Evolutionary conservation across 2,329 filamentous ascomycete genomes (phyloP), one percentile per base, ranked within the genome.

Genomic region (Diaporthe vexans): DNA sequence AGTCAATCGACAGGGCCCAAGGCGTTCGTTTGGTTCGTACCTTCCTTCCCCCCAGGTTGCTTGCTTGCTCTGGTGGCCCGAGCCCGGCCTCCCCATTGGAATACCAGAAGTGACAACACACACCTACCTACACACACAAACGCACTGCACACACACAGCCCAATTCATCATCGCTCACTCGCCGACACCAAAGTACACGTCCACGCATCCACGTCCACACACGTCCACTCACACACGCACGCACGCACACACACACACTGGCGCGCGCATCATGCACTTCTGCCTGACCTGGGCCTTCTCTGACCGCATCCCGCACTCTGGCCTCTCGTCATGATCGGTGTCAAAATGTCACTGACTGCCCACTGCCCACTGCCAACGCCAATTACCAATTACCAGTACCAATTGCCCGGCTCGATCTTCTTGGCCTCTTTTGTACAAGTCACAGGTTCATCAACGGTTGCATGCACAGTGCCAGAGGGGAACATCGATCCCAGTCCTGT

Each of bases 121-220:
- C 54, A 57, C 54, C 13, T 19, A 57, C 54, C 13, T 19, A 57
- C 54, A 57, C 54, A 35, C 29, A 58, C 56, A 43, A 43, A 43
- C 40, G 40, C 40, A 43, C 40, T 43, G 17, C 40, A 21, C 29
- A 24, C 56, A 58, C 56, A 58, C 56, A 37, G 63, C 46, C 63
- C 63, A 88, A 87, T 83, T 81, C 82, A 84, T 83, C 82, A 83
- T 82, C 78, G 81, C 80, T 82, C 80, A 77, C 81, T 80, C 80
- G 63, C 63, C 46, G 29, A 67, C 46, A 48, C 9, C 46, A 51
- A n/a, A 51, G 46, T 29, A 52, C 10, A 48, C 35, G 40, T 3
- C 17, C n/a, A 24, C 46, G 51, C 61, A 46, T 26, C 35, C 24
- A 40, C 56, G 13, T 43, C 40, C 9, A 33, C 35, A 21, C 26